phyloP scores from a whole-genome alignment of 495 filamentous ascomycete genomes.

The Neurospora africana region DNA sequence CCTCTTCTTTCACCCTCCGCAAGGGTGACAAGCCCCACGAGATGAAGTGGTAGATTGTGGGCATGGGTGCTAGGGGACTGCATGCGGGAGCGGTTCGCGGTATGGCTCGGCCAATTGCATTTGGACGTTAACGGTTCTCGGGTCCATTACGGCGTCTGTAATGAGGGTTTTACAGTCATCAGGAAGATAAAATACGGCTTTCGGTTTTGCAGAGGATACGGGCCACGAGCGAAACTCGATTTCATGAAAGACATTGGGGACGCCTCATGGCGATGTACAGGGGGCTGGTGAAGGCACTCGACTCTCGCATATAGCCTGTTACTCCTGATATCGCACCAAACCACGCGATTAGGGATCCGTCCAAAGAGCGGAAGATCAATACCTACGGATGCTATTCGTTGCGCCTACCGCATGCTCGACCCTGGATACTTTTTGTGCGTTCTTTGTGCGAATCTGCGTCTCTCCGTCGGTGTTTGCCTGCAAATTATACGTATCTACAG shows the following conservation, averaged over 20 bases:
- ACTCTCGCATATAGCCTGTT: constrained; percentile 8
- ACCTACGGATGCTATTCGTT: background rate
- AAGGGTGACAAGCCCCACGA: constrained; percentile 98
- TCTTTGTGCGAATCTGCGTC: background rate
- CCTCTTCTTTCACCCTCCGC: constrained; percentile 85
- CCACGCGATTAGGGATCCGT: background rate
- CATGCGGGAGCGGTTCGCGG: constrained; percentile 33
- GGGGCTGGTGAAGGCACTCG: constrained; percentile 13
- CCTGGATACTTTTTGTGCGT: background rate
- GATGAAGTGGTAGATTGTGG: constrained; percentile 70
- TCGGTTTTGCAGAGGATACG: constrained; percentile 25
- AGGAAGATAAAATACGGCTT: constrained; percentile 29
- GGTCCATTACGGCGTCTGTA: constrained; percentile 49
- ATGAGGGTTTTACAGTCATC: constrained; percentile 47
- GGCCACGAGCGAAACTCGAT: constrained; percentile 19
- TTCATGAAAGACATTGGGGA: constrained; percentile 12
- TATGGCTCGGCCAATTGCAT: constrained; percentile 46
- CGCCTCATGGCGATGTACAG: constrained; percentile 12
- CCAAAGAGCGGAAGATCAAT: background rate
- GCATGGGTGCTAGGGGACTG: constrained; percentile 20
- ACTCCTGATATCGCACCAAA: background rate
- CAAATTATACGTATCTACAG: background rate
- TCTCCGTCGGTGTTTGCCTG: background rate
- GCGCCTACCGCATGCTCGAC: background rate
- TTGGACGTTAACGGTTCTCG: constrained; percentile 45